Conservation (phyloP, 176 grass and related monocot species). For the Aegilops umbellulata region DNA sequence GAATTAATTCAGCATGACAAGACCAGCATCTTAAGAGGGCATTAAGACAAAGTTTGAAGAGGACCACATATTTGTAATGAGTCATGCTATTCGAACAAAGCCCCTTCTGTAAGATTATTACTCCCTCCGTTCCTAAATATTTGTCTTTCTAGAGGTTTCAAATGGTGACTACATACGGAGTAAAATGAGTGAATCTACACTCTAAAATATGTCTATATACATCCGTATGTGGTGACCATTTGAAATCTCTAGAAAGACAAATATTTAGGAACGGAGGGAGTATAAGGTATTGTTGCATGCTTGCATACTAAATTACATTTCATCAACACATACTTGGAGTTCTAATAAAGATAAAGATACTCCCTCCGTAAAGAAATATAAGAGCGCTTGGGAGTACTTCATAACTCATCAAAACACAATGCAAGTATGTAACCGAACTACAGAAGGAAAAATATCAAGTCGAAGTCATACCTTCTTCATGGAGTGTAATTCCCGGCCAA, state of each 20-base stretch:
- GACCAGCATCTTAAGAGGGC: background rate
- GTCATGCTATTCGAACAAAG: background rate
- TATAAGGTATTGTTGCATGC: background rate
- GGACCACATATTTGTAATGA: background rate
- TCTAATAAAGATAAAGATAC: background rate
- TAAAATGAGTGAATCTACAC: too few relatives aligned
- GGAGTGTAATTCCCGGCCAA: slow-evolving; percentile 63
- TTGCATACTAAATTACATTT: background rate
- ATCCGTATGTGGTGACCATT: too few relatives aligned
- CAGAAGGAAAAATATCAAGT: background rate
- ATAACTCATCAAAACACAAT: slow-evolving; percentile 13
- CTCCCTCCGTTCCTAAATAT: too few relatives aligned
- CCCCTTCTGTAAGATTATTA: background rate
- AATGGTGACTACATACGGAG: too few relatives aligned
- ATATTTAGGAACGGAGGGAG: too few relatives aligned
- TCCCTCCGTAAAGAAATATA: too few relatives aligned
- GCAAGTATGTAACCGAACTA: background rate
- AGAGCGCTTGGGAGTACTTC: background rate
- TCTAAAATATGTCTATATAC: too few relatives aligned
- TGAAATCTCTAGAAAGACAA: too few relatives aligned
- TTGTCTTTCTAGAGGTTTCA: too few relatives aligned
- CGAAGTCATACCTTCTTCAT: slow-evolving; percentile 70
- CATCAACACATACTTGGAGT: background rate
- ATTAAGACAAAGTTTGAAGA: background rate
- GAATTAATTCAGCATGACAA: background rate